phyloP scores from a whole-genome alignment of 2,329 filamentous ascomycete species.

The Alternaria viburni region DNA sequence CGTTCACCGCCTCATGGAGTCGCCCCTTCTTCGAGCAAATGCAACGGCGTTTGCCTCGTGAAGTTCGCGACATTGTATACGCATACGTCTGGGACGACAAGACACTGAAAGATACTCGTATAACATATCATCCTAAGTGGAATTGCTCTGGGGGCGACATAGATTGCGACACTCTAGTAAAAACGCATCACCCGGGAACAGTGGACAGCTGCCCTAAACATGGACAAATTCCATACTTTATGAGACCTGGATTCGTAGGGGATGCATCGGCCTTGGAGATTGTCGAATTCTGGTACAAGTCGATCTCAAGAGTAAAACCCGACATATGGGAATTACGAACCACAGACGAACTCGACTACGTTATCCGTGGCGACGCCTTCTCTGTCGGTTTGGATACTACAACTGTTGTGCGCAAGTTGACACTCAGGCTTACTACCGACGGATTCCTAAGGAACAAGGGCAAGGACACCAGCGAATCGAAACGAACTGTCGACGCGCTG shows the following conservation, averaged over 20 bases:
- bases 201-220: not conserved
- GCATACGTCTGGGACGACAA: not conserved
- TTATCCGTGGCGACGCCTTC: not conserved
- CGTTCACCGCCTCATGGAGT: not conserved
- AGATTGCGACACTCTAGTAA: not conserved
- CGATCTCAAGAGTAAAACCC: not conserved
- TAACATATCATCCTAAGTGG: no score
- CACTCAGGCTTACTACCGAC: not conserved
- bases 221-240: not conserved
- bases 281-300: not conserved
- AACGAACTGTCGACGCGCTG: not conserved
- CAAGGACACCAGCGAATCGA: not conserved
- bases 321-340: not conserved
- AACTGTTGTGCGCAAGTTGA: not conserved
- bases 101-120: not conserved
- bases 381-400: not conserved
- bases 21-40: not conserved
- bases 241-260: not conserved
- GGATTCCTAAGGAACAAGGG: not conserved
- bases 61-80: not conserved
- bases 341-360: not conserved
- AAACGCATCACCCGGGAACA: not conserved
- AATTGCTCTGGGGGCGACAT: no score
- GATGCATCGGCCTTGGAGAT: not conserved
- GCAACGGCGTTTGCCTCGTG: not conserved